Conservation (phyloP, 495 filamentous ascomycete species). For the Bacidia gigantensis region DNA sequence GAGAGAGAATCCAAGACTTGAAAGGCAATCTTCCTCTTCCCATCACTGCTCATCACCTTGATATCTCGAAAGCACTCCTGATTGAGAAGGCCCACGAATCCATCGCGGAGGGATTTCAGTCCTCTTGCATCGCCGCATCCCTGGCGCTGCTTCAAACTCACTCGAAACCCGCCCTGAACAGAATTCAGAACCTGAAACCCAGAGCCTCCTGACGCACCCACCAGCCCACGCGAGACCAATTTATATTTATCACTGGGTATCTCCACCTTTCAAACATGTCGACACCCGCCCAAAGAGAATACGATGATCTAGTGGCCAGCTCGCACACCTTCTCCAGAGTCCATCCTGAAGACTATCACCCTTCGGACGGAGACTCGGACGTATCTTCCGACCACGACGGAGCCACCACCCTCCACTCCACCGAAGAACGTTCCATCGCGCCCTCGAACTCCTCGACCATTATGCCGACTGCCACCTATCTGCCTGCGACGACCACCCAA, state of each 20-base stretch:
- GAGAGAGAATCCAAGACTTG: no score
- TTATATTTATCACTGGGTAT: neutral
- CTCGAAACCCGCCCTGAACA: neutral
- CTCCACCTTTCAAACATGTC: constrained; percentile 29
- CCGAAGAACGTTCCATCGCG: constrained; percentile 42
- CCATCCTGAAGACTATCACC: constrained; percentile 46
- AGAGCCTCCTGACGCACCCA: neutral
- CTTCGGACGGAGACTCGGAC: constrained; percentile 6
- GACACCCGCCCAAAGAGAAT: constrained; percentile 69
- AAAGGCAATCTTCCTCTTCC: neutral
- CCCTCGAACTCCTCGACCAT: constrained; percentile 32
- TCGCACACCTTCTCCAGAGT: constrained; percentile 29
- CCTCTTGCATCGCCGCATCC: neutral
- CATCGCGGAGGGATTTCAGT: neutral
- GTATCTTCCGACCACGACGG: constrained; percentile 24
- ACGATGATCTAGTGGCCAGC: constrained; percentile 54
- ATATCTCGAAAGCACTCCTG: no score
- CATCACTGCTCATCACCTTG: neutral
- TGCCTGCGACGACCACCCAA: constrained; percentile 39
- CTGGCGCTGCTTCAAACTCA: neutral
- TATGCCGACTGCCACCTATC: constrained; percentile 36
- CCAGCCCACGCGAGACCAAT: neutral
- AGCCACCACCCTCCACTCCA: constrained; percentile 33
- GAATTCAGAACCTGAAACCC: constrained; percentile 3
- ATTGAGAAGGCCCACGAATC: no score